Base-by-base conservation (phyloP, 306 rosid species). In the Cucumis sativus region DNA sequence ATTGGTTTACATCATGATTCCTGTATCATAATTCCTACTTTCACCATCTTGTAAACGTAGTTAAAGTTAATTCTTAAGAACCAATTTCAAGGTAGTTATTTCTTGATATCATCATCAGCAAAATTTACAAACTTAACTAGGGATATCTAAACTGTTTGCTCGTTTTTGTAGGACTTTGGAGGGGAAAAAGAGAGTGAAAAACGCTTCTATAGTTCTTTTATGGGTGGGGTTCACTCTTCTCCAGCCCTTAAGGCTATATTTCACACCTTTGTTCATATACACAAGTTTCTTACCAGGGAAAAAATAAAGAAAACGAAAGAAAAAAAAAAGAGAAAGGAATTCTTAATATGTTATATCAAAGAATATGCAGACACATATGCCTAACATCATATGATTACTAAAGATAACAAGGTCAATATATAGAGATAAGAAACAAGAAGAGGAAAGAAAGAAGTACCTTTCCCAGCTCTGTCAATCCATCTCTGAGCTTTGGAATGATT, bases 401-500 rank as follows among this genome's bases (percentile, higher is more conserved):
- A 37, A 39, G 54, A 17, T 18, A 37, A 37, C 73, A 18, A 28
- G 14, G 47, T 8, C 62, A 30, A 37, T 52, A 56, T 30, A 30
- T 11, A 35, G 33, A 52, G 21, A 37, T 10, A 55, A 60, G 43
- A 74, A 62, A 74, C 28, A 76, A 63, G 57, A 23, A 79, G 57
- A 82, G 55, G 62, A 74, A 65, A 65, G 75, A 39, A 73, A 66
- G 57, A 55, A 55, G 23, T 18, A 52, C 91, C 98, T 96, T 91
- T 87, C 40, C 89, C 89, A 93, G 97, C 63, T 86, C 70, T n/a
- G 96, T 90, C 77, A 93, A 54, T 60, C 96, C 98, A 86, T 88
- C 98, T 81, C 96, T 88, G 72, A 84, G 28, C 86, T 93, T 93
- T 75, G 98, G 97, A 86, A 93, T 88, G 76, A 93, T 84, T 60